Percentiles rank a stretch among this genome's conserved stretches.
Conservation (phyloP, 176 grass and related monocot genomes). For the Oryza rufipogon region DNA sequence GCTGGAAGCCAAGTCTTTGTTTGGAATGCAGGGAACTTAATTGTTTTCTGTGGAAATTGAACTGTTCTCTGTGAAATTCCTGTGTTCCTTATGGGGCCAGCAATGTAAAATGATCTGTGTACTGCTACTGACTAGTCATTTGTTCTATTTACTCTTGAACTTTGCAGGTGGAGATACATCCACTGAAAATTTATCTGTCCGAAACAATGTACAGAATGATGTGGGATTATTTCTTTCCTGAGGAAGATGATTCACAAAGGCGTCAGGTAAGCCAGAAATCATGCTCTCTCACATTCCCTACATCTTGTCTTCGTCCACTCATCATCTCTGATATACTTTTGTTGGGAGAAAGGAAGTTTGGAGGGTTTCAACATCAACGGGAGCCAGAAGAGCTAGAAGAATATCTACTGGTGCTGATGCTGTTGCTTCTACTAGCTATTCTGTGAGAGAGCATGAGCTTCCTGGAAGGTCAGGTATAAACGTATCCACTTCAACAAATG, state of each 20-base stretch:
- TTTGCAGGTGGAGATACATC: constrained; percentile 92
- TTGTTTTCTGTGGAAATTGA: background rate
- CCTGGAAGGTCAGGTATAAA: constrained; percentile 62
- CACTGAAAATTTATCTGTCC: constrained; percentile 93
- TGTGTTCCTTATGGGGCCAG: background rate
- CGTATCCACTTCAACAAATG: constrained; percentile 49
- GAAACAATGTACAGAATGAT: constrained; percentile 99
- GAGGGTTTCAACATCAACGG: constrained; percentile 96
- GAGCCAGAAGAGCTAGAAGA: constrained; percentile 81
- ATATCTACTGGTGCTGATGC: constrained; percentile 67
- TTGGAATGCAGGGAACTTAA: background rate
- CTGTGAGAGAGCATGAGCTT: constrained; percentile 68
- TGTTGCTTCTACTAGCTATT: constrained; percentile 77
- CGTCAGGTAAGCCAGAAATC: constrained; percentile 68
- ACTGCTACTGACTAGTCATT: constrained; percentile 12
- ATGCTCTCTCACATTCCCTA: background rate
- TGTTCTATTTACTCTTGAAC: constrained; percentile 48
- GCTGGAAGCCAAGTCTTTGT: background rate
- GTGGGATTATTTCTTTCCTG: constrained; percentile 99
- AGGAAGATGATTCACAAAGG: constrained; percentile 98
- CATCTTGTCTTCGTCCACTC: constrained; percentile 11
- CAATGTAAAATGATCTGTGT: constrained; percentile 17
- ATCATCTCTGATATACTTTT: constrained; percentile 37
- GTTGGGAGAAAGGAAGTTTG: constrained; percentile 78
- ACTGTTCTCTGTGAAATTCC: background rate